These are phyloP conservation scores for Lentinula guzmanii DNA, from an alignment of 768 basidiomycete genomes.

Conservation along the genomic window DNA sequence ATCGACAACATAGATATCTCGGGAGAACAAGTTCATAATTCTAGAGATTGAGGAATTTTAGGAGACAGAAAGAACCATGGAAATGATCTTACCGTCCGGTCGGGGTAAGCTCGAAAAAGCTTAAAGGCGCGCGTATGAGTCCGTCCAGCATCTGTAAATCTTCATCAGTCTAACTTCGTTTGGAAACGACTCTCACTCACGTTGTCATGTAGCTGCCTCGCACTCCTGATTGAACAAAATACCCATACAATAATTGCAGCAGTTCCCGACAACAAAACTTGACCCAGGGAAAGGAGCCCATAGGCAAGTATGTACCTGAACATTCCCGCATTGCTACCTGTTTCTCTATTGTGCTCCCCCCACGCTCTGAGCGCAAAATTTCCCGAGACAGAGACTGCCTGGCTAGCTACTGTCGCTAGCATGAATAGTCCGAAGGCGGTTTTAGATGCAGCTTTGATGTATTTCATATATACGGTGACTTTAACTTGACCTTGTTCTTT, in stretches of 20 bases:
- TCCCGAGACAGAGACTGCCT: constrained; percentile 52
- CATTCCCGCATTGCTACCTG: constrained; percentile 54
- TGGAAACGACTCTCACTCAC: constrained; percentile 29
- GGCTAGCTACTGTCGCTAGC: constrained; percentile 45
- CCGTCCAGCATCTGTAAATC: constrained; percentile 63
- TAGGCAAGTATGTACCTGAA: constrained; percentile 56
- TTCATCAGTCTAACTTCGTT: background rate
- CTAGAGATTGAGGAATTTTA: constrained; percentile 26
- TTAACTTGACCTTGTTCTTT: constrained; percentile 81
- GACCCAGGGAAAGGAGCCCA: constrained; percentile 59
- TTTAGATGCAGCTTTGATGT: constrained; percentile 75
- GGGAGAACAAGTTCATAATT: constrained; percentile 86
- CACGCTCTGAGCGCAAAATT: constrained; percentile 71
- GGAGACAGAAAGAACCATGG: background rate
- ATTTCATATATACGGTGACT: constrained; percentile 64
- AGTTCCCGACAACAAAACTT: constrained; percentile 46
- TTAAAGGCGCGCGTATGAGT: constrained; percentile 76
- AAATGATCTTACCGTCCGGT: constrained; percentile 56
- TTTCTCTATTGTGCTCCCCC: constrained; percentile 71
- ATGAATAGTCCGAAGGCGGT: constrained; percentile 64
- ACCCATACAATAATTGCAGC: constrained; percentile 71
- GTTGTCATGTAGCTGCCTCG: constrained; percentile 70
- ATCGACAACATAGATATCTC: constrained; percentile 85
- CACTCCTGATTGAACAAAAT: constrained; percentile 67
- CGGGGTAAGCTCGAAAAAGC: constrained; percentile 89